Evolutionary conservation across 1,284 basidiomycete genomes (phyloP), one percentile per base, ranked within the genome.

Genomic region (Trametes versicolor): DNA sequence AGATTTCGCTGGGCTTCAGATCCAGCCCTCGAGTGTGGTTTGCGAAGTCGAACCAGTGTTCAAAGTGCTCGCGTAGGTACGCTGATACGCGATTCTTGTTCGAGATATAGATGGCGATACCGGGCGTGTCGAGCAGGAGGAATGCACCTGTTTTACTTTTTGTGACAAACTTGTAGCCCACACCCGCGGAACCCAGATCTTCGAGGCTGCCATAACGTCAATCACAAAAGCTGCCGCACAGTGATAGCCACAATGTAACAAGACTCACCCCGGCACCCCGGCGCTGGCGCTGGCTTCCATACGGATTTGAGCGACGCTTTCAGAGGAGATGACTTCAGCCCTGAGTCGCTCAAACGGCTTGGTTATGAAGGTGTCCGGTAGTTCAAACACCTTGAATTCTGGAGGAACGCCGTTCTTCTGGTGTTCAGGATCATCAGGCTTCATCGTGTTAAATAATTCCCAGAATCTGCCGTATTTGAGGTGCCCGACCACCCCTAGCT

Each of bases 41-140:
- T 17, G 72, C 69, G 53, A 73, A 72, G 27, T 57, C 62, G 48
- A 68, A 36, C 74, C 74, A 75, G 43, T 55, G 64, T 4, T 65
- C 56, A 49, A 69, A 65, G 62, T 73, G 57, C 7, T 64, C 54
- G 2, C 60, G 57, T 50, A 65, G 59, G 61, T 68, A 60, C 27
- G 32, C 50, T 17, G 50, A 56, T 61, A 74, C 63, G 29, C 58
- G 58, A 1, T 54, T 58, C 29, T 50, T 59, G 8, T 56, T 45
- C 19, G 47, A 17, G 32, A 64, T 45, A 7, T 53, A 41, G 17
- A 41, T 39, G 19, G 23, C 25, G 17, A 45, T 10, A 3, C 36
- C 63, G 6, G 62, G 63, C 5, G 55, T 41, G 4, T 55, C 48
- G 41, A 64, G 57, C 48, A 67, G 21, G 25, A 67, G 36, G 52